A percentile compares a stretch with the other conserved stretches of the same genome.
Conservation (phyloP, 2,329 filamentous ascomycete genomes). For the Akanthomyces dipterigenus region DNA sequence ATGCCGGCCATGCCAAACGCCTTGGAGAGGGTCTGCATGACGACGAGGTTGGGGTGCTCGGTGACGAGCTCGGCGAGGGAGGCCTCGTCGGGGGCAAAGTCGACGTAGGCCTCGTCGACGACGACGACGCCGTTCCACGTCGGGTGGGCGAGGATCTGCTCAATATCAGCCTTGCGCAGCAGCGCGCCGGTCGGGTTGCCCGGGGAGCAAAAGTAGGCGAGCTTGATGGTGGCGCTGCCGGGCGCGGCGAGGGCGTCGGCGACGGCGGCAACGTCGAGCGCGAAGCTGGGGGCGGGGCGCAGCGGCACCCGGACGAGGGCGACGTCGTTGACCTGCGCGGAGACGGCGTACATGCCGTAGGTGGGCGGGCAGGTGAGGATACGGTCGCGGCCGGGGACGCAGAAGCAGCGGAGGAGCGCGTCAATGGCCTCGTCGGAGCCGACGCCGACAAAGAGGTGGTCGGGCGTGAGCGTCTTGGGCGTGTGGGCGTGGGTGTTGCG, state of each 20-base stretch:
- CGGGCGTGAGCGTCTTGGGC: slow-evolving; percentile 62
- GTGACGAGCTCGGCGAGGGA: slow-evolving; percentile 87
- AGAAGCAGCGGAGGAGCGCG: slow-evolving; percentile 88
- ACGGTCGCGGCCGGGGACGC: slow-evolving; percentile 75
- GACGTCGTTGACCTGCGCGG: slow-evolving; percentile 90
- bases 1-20: slow-evolving; percentile 95
- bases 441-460: slow-evolving; percentile 88
- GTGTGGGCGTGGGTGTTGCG: slow-evolving; percentile 84
- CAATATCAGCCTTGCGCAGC: slow-evolving; percentile 68
- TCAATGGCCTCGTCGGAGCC: slow-evolving; percentile 97
- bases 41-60: slow-evolving; percentile 91
- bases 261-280: slow-evolving; percentile 65
- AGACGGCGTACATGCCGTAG: slow-evolving; percentile 97
- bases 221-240: slow-evolving; percentile 60
- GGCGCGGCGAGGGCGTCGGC: slow-evolving; percentile 50
- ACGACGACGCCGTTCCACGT: slow-evolving; percentile 94
- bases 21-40: slow-evolving; percentile 98
- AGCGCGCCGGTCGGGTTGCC: slow-evolving; percentile 87
- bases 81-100: slow-evolving; percentile 72
- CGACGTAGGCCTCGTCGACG: slow-evolving; percentile 91
- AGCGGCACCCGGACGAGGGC: slow-evolving; percentile 81
- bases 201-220: slow-evolving; percentile 88
- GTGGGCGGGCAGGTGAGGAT: slow-evolving; percentile 94
- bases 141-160: slow-evolving; percentile 69
- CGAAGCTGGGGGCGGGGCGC: slow-evolving; percentile 63